Percentiles rank a stretch among this genome's conserved stretches.
phyloP scores from a whole-genome alignment of 2,329 filamentous ascomycete species.

The Scedosporium dehoogii region DNA sequence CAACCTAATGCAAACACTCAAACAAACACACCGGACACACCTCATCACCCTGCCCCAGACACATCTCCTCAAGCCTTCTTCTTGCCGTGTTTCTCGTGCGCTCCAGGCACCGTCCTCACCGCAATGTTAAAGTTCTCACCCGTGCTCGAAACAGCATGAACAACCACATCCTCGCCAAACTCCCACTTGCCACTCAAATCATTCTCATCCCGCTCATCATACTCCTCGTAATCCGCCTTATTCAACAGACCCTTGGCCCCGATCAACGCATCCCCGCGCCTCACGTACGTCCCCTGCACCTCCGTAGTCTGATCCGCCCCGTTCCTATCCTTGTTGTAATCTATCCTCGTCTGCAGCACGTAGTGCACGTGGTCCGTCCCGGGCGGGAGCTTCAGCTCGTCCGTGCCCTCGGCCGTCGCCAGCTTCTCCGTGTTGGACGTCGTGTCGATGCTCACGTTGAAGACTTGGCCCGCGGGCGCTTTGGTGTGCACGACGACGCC shows the following conservation, averaged over 20 bases:
- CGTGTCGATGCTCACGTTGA: slow-evolving; percentile 26
- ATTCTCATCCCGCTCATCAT: slow-evolving; percentile 20
- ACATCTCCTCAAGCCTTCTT: neutral
- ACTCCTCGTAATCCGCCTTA: slow-evolving; percentile 25
- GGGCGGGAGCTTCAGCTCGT: slow-evolving; percentile 14
- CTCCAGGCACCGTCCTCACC: slow-evolving; percentile 21
- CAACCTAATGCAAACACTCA: too few relatives aligned
- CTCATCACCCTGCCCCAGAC: neutral
- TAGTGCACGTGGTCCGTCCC: slow-evolving; percentile 24
- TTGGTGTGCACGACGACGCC: slow-evolving; percentile 27
- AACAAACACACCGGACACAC: neutral
- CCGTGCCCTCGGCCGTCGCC: slow-evolving; percentile 11
- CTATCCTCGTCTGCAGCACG: slow-evolving; percentile 30
- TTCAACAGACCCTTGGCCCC: slow-evolving; percentile 24
- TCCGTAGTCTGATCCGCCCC: slow-evolving; percentile 23
- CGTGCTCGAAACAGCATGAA: slow-evolving; percentile 30
- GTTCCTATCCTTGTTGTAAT: slow-evolving; percentile 28
- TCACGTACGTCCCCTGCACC: slow-evolving; percentile 27
- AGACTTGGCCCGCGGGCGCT: slow-evolving; percentile 24
- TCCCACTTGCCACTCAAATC: slow-evolving; percentile 24
- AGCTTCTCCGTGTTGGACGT: slow-evolving; percentile 25
- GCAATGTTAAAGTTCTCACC: slow-evolving; percentile 30
- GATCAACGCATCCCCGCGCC: slow-evolving; percentile 20
- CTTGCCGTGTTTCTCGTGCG: slow-evolving; percentile 4
- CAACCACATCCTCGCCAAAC: slow-evolving; percentile 32